phyloP scores from a whole-genome alignment of 2,329 filamentous ascomycete genomes.

The Fusarium agapanthi region DNA sequence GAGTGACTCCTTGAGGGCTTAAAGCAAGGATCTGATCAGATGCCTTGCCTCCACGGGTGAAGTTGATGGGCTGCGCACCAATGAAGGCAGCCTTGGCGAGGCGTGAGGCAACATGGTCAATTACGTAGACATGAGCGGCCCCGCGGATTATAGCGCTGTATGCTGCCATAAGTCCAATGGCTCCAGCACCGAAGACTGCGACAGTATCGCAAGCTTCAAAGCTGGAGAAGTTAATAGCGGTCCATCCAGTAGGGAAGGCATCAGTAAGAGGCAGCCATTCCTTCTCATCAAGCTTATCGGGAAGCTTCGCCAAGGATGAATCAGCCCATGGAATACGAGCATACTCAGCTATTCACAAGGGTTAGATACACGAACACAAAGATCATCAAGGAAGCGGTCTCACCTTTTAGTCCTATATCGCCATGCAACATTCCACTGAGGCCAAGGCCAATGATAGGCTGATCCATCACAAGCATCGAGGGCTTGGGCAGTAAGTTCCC shows the following conservation, averaged over 20 bases:
- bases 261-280: constrained; percentile 13
- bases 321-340: constrained; percentile 6
- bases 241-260: constrained; percentile 18
- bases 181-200: constrained; percentile 19
- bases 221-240: neutral
- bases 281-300: neutral
- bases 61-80: constrained; percentile 25
- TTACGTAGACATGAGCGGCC: constrained; percentile 19
- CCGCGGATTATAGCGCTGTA: constrained; percentile 27
- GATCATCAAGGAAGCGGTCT: fast-evolving
- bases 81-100: constrained; percentile 14
- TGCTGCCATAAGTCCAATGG: constrained; percentile 11
- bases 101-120: constrained; percentile 13
- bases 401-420: neutral
- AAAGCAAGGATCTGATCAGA: constrained; percentile 25
- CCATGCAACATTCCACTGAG: neutral
- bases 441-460: neutral
- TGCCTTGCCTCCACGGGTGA: constrained; percentile 13
- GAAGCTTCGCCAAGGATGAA: constrained; percentile 4
- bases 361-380: neutral
- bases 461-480: neutral
- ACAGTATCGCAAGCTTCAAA: constrained; percentile 22
- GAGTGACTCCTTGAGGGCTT: neutral
- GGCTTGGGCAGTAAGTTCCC: neutral
- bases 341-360: constrained; percentile 2